Conservation (phyloP, 148 eudicot species). For the Diospyros kaki region DNA sequence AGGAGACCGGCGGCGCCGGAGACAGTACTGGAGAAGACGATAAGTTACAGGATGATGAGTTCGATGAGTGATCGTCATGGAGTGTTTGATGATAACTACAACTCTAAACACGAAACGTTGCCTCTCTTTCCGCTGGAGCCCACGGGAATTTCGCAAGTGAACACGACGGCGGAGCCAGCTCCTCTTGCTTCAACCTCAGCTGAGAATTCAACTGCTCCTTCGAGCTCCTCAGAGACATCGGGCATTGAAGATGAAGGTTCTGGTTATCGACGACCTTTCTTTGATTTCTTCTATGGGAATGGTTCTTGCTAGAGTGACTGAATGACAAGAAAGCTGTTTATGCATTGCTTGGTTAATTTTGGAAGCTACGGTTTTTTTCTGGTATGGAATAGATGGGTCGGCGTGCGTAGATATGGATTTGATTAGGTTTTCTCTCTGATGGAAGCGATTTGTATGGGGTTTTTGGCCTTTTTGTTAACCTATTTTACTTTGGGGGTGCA, state of each 20-base stretch:
- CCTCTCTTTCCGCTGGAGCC: slow-evolving; percentile 74
- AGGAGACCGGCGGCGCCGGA: slow-evolving; percentile 15
- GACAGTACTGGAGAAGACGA: not conserved
- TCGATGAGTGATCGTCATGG: slow-evolving; percentile 1
- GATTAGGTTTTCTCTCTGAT: too few species aligned
- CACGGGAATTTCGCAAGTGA: slow-evolving; percentile 47
- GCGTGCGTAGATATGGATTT: too few species aligned
- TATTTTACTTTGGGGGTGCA: too few species aligned
- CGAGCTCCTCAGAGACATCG: slow-evolving; percentile 14
- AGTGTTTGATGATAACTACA: slow-evolving; percentile 10
- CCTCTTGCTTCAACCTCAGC: slow-evolving; percentile 8
- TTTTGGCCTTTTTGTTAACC: too few species aligned
- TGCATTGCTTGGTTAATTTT: too few species aligned
- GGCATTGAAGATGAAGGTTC: not conserved
- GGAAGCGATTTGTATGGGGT: too few species aligned
- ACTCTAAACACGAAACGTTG: slow-evolving; percentile 33
- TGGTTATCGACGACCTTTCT: slow-evolving; percentile 9
- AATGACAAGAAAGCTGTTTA: not conserved
- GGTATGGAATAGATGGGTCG: too few species aligned
- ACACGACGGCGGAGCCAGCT: slow-evolving; percentile 5
- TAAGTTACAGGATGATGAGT: not conserved
- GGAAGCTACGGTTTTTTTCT: too few species aligned
- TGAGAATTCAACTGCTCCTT: slow-evolving; percentile 13
- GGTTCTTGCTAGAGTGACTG: slow-evolving; percentile 23
- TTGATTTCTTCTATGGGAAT: slow-evolving; percentile 38